These are phyloP conservation scores for maize (Zea mays) DNA, from an alignment of 176 grass and related monocot species.

Conservation along the genomic window Zm-B73-REFERENCE-NAM-5.0 NC_050102.1:2044001-2044500, in stretches of 20 bases:
- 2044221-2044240: constrained; percentile 93
- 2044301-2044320: constrained; percentile 51
- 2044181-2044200: constrained; percentile 13
- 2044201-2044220: constrained; percentile 86
- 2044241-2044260: constrained; percentile 90
- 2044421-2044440: not conserved
- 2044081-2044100: not conserved
- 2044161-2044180: not conserved
- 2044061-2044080: not conserved
- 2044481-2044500: not conserved
- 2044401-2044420: not conserved
- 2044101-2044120: too few relatives aligned
- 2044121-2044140: too few relatives aligned
- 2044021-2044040: not conserved
- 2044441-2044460: not conserved
- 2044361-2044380: not conserved
- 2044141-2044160: too few relatives aligned
- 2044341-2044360: constrained; percentile 23
- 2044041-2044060: not conserved
- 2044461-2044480: not conserved
- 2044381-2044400: not conserved
- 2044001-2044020: not conserved
- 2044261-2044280: constrained; percentile 90
- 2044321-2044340: constrained; percentile 50
- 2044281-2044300: constrained; percentile 82